A percentile compares a stretch with the other conserved stretches of the same genome.
Conservation (phyloP, 495 filamentous ascomycete genomes). For the Antarctomyces pellizariae region DNA sequence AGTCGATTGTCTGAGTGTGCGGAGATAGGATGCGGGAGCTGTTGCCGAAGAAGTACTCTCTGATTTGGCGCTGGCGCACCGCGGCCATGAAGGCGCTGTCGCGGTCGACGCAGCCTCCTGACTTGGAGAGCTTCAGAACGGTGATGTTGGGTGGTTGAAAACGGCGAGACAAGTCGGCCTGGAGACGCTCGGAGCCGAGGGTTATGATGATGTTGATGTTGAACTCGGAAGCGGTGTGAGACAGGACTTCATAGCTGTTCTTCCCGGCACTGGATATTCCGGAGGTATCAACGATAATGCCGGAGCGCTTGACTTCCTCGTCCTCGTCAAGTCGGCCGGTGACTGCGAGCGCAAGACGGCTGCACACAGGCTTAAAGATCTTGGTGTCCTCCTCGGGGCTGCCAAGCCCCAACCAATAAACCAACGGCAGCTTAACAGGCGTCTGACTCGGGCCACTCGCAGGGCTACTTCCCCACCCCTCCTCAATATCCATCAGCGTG, state of each 20-base stretch:
- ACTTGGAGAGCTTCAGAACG: slow-evolving; percentile 62
- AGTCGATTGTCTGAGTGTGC: slow-evolving; percentile 57
- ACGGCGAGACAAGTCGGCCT: slow-evolving; percentile 50
- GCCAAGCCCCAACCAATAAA: slow-evolving; percentile 68
- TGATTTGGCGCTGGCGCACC: slow-evolving; percentile 47
- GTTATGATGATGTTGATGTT: slow-evolving; percentile 58
- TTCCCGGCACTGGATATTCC: slow-evolving; percentile 39
- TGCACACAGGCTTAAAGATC: slow-evolving; percentile 49
- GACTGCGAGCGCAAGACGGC: slow-evolving; percentile 56
- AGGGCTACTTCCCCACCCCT: slow-evolving; percentile 78
- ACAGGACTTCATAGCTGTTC: slow-evolving; percentile 46
- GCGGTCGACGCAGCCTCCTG: slow-evolving; percentile 66
- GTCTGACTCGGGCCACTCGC: slow-evolving; percentile 72
- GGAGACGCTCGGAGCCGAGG: slow-evolving; percentile 62
- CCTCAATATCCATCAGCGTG: slow-evolving; percentile 68
- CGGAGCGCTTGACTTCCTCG: slow-evolving; percentile 37
- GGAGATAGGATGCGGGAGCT: slow-evolving; percentile 56
- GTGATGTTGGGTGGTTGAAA: slow-evolving; percentile 49
- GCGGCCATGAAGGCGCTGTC: slow-evolving; percentile 53
- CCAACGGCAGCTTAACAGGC: slow-evolving; percentile 75
- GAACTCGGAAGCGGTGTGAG: slow-evolving; percentile 73
- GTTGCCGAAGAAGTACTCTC: slow-evolving; percentile 86
- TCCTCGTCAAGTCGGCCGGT: slow-evolving; percentile 64
- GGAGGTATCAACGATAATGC: slow-evolving; percentile 72
- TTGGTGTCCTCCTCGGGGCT: slow-evolving; percentile 50